Evolutionary conservation across 2,329 filamentous ascomycete genomes (phyloP).

Genomic region (Diaporthe velutina): DNA sequence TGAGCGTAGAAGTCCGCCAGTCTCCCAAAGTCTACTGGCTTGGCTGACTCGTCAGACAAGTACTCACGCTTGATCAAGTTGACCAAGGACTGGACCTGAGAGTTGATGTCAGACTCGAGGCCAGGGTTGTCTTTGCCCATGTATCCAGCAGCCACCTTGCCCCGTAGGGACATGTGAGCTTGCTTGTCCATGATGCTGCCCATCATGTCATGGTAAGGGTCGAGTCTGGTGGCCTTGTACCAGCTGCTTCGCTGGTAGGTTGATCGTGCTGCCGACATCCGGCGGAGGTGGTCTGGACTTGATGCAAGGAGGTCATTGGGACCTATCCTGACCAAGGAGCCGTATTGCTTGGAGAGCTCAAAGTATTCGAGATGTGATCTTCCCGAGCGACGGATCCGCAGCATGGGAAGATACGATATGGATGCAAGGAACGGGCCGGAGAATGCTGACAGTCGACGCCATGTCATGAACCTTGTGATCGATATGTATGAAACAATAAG

Average conservation of each 20-base stretch:
- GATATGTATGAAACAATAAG: constrained; percentile 3
- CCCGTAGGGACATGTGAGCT: constrained; percentile 37
- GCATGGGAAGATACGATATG: constrained; percentile 34
- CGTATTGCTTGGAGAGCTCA: constrained; percentile 30
- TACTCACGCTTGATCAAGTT: constrained; percentile 36
- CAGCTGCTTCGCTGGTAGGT: constrained; percentile 34
- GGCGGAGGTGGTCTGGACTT: constrained; percentile 34
- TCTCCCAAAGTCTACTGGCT: constrained; percentile 40
- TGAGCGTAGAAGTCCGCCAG: constrained; percentile 39
- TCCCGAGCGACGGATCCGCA: constrained; percentile 28
- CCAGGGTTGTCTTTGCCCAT: constrained; percentile 40
- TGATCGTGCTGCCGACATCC: constrained; percentile 34
- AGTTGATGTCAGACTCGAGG: constrained; percentile 38
- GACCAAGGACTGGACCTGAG: constrained; percentile 35
- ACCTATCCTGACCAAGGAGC: constrained; percentile 34
- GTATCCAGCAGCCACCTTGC: constrained; percentile 39
- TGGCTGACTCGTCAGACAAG: constrained; percentile 4
- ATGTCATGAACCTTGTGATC: constrained; percentile 31
- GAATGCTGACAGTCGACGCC: constrained; percentile 33
- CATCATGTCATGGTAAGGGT: constrained; percentile 42
- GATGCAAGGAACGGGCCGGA: constrained; percentile 27
- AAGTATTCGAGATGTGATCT: constrained; percentile 29
- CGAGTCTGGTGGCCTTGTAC: constrained; percentile 34
- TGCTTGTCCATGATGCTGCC: constrained; percentile 41
- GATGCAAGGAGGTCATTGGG: constrained; percentile 36